A percentile compares a stretch with the other conserved stretches of the same genome.
These are phyloP conservation scores for Beauveria caledonica DNA, from an alignment of 2,329 filamentous ascomycete genomes.

Conservation along the genomic window DNA sequence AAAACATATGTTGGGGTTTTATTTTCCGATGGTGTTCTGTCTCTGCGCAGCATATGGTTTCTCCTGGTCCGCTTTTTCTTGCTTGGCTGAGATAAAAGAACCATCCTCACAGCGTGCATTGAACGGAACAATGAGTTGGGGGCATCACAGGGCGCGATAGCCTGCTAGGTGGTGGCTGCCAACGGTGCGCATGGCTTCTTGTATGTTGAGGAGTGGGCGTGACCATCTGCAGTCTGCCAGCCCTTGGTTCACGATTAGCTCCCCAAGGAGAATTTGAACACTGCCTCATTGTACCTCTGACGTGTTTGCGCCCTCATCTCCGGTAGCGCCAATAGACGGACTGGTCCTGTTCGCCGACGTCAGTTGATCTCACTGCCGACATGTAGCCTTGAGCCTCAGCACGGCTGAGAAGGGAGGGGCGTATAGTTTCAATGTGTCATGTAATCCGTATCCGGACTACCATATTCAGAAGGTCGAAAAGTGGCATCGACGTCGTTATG, in stretches of 20 bases:
- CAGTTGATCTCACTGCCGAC: neutral
- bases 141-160: neutral
- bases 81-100: neutral
- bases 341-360: neutral
- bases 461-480: neutral
- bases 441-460: neutral
- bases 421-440: neutral
- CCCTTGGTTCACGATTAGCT: neutral
- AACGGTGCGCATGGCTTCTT: neutral
- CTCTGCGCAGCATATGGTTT: neutral
- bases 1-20: neutral
- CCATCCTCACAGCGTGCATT: neutral
- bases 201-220: neutral
- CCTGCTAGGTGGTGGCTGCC: neutral
- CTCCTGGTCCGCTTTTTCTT: neutral
- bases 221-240: neutral
- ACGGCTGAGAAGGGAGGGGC: neutral
- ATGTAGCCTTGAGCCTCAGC: neutral
- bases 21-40: neutral
- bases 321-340: conserved; percentile 6
- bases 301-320: conserved; percentile 3
- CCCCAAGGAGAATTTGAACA: too few relatives aligned
- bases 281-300: neutral
- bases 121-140: neutral
- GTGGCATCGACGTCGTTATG: neutral